phyloP scores from a whole-genome alignment of 2,329 filamentous ascomycete genomes.

The Ceratocystis cubensis region DNA sequence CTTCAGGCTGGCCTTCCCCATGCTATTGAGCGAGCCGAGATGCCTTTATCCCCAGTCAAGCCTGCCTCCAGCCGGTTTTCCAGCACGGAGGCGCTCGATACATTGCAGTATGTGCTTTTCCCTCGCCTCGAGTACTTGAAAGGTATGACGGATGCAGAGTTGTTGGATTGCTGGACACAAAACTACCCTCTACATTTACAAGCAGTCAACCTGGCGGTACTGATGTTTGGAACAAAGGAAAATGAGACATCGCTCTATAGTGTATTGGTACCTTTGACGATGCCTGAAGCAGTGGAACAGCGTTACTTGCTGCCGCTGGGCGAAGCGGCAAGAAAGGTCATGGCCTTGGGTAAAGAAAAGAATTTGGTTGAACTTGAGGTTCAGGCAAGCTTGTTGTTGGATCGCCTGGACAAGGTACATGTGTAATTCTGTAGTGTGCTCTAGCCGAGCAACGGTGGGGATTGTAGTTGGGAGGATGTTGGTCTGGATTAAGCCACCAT shows the following conservation, averaged over 20 bases:
- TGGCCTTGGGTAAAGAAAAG: conserved; percentile 27
- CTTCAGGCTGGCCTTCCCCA: conserved; percentile 31
- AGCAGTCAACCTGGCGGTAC: conserved; percentile 47
- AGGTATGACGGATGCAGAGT: conserved; percentile 30
- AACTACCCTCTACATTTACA: conserved; percentile 45
- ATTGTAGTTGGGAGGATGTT: not conserved
- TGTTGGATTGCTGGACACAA: conserved; percentile 41
- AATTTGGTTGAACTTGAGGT: conserved; percentile 28
- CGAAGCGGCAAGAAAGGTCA: conserved; percentile 31
- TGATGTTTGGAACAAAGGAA: conserved; percentile 28
- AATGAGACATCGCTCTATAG: conserved; percentile 29
- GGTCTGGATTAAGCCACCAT: not conserved
- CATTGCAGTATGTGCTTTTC: conserved; percentile 50
- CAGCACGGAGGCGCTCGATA: conserved; percentile 43
- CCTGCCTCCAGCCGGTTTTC: conserved; percentile 33
- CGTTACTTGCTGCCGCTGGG: conserved; percentile 45
- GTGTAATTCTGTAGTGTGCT: conserved; percentile 10
- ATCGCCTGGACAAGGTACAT: conserved; percentile 33
- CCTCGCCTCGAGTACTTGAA: conserved; percentile 40
- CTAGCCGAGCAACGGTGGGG: not conserved
- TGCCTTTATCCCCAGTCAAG: conserved; percentile 22
- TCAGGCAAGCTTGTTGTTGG: conserved; percentile 33
- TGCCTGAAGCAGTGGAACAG: conserved; percentile 45
- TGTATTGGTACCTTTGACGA: conserved; percentile 40
- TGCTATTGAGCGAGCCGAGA: conserved; percentile 27